Conservation (phyloP, 495 filamentous ascomycete genomes). For the Penicillium antarcticum region DNA sequence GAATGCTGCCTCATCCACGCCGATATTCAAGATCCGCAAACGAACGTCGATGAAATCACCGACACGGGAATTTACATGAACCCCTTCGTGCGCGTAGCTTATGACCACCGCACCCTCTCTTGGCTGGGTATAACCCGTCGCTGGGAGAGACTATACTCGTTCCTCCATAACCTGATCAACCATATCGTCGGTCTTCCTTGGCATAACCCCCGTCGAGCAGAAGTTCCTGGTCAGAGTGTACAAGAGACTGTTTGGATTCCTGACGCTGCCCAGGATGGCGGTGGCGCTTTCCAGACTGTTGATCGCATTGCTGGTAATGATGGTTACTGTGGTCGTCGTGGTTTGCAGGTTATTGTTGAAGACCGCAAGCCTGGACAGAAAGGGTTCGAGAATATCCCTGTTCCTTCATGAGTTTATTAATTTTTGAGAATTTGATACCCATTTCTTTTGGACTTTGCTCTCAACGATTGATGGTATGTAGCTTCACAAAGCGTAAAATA, state of each 20-base stretch:
- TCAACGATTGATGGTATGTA: background rate
- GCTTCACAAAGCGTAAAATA: too few relatives aligned
- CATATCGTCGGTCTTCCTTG: slow-evolving; percentile 51
- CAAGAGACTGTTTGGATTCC: slow-evolving; percentile 53
- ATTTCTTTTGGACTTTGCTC: background rate
- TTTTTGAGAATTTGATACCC: slow-evolving; percentile 2
- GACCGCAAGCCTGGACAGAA: slow-evolving; percentile 46
- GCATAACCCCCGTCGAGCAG: slow-evolving; percentile 55
- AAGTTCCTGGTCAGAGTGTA: slow-evolving; percentile 51
- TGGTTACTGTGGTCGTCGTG: slow-evolving; percentile 56
- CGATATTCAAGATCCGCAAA: slow-evolving; percentile 53
- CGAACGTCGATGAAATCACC: slow-evolving; percentile 32
- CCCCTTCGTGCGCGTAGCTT: slow-evolving; percentile 68
- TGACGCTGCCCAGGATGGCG: slow-evolving; percentile 22
- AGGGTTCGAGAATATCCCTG: slow-evolving; percentile 47
- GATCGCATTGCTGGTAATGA: slow-evolving; percentile 45
- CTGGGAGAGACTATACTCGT: slow-evolving; percentile 57
- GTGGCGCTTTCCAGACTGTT: slow-evolving; percentile 40
- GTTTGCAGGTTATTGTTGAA: slow-evolving; percentile 55
- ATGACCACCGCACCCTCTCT: slow-evolving; percentile 48
- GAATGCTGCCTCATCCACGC: slow-evolving; percentile 80
- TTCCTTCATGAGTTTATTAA: slow-evolving; percentile 18
- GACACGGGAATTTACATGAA: slow-evolving; percentile 67
- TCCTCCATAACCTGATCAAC: slow-evolving; percentile 54
- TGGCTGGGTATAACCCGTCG: slow-evolving; percentile 54